phyloP scores from a whole-genome alignment of 2,329 filamentous ascomycete genomes.

The Aspergillus unguis region DNA sequence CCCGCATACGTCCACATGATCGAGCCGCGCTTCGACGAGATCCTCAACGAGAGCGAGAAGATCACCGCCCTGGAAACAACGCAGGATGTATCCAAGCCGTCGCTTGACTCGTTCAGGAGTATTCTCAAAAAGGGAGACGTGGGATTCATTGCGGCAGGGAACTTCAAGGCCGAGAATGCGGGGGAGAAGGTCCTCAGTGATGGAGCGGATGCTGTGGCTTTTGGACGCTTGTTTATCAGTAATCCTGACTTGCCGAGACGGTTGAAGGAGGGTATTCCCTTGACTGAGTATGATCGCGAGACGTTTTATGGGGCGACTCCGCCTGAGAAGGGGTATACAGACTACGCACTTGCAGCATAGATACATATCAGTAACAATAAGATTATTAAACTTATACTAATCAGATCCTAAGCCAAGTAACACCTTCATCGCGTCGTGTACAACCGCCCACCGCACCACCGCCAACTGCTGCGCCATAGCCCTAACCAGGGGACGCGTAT shows the following conservation, averaged over 20 bases:
- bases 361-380: not conserved
- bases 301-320: conserved; percentile 41
- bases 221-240: conserved; percentile 42
- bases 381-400: too few relatives aligned
- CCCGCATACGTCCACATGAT: conserved; percentile 50
- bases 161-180: conserved; percentile 24
- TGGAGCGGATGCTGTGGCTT: conserved; percentile 30
- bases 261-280: conserved; percentile 32
- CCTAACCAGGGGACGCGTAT: conserved; percentile 53
- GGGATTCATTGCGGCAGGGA: conserved; percentile 33
- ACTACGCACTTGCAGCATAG: conserved; percentile 29
- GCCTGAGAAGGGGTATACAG: conserved; percentile 35
- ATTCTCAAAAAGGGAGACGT: conserved; percentile 41
- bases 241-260: conserved; percentile 45
- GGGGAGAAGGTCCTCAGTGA: conserved; percentile 18
- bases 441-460: conserved; percentile 60
- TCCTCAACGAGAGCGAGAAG: conserved; percentile 46
- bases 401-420: conserved; percentile 26
- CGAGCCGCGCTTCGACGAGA: conserved; percentile 49
- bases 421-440: conserved; percentile 60
- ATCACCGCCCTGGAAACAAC: conserved; percentile 34
- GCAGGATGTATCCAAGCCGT: conserved; percentile 21
- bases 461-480: conserved; percentile 56
- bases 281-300: conserved; percentile 39
- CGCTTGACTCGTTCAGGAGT: conserved; percentile 41